Evolutionary conservation across 306 rosid genomes (phyloP), one percentile per base, ranked within the genome.

Genomic region (Prosopis cineraria): DNA sequence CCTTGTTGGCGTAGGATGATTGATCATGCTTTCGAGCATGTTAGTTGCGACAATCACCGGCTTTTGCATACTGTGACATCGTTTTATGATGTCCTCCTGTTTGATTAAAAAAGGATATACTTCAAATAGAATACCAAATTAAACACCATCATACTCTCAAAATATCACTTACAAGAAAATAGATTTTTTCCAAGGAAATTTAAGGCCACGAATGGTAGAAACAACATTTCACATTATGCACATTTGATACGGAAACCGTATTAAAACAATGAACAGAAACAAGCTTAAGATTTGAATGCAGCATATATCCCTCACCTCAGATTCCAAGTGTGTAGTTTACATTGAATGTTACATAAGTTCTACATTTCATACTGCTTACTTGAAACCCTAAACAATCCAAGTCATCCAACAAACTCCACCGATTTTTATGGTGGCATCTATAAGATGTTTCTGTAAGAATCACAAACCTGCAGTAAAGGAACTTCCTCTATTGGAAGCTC

Each of bases 401-500:
- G n/a, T 27, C 65, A 60, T 60, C 10, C 39, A 30, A 30, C 40
- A 30, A 60, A 30, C 67, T 13, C 40, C 39, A 60, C 37, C 4
- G 0, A 60, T 31, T 59, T 27, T 73, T 25, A 63, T 40, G 34
- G 48, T 48, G 68, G 33, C 68, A 70, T 43, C 33, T 44, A 68
- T 65, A 44, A 56, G 79, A 62, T 37, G 68, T 53, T 73, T 25
- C 17, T 24, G 3, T 30, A 37, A 78, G 68, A 30, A 59, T 63
- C 60, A 43, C 43, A 76, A 79, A 92, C 98, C 98, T 95, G 98
- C 89, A 95, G 74, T 53, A 92, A 80, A 78, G 98, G 98, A 85
- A 95, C 98, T 16, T 95, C 98, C 87, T 95, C 98, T 44, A 95
- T 92, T 62, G 98, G 98, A 79, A 92, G 98, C 79, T 95, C 98